These are phyloP conservation scores for Candida coleopterorum DNA, from an alignment of 805 yeast species.

Conservation along the genomic window DNA sequence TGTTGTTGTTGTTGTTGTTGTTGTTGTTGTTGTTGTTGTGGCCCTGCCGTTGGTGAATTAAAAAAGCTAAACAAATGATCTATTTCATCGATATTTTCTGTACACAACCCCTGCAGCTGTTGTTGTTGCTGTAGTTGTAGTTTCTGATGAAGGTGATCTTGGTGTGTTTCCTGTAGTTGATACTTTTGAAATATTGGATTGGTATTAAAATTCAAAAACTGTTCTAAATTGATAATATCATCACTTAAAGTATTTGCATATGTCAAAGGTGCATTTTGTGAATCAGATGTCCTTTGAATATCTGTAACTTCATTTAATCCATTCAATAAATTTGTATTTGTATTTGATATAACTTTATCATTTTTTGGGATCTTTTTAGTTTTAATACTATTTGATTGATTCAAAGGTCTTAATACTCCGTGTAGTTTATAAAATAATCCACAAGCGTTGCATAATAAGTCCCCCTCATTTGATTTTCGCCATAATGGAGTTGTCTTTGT, in stretches of 20 bases:
- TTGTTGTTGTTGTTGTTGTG: conserved; percentile 3
- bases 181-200: neutral
- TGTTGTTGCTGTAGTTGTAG: neutral
- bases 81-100: conserved; percentile 28
- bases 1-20: neutral
- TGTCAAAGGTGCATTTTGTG: neutral
- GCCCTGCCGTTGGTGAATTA: no score
- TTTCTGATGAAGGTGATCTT: neutral
- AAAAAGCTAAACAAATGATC: conserved; percentile 37
- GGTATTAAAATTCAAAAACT: conserved; percentile 14
- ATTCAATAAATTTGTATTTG: conserved; percentile 21
- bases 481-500: conserved; percentile 43
- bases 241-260: conserved; percentile 5
- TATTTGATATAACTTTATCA: conserved; percentile 20
- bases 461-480: conserved; percentile 40
- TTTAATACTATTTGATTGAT: conserved; percentile 11
- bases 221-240: conserved; percentile 14
- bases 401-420: conserved; percentile 40
- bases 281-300: no score
- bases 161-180: neutral
- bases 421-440: conserved; percentile 43
- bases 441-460: conserved; percentile 42
- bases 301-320: no score
- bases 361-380: conserved; percentile 5
- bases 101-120: neutral